Evolutionary conservation across 257 asterid species (phyloP), one percentile per base, ranked within the genome.

Genomic region (Solanum rostratum): DNA sequence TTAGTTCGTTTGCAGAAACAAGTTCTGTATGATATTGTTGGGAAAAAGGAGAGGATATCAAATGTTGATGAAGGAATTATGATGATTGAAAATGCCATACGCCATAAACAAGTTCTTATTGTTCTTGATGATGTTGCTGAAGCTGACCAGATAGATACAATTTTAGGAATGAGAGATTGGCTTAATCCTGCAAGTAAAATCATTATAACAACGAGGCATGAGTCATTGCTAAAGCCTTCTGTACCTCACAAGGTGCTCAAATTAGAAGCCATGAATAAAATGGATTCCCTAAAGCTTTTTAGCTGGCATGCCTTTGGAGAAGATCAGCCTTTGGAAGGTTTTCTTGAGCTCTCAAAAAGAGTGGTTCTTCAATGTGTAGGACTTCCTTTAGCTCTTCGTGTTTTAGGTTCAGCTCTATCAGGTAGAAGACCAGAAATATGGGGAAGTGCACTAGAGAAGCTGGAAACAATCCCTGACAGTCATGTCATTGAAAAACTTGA

Each of bases 121-220:
- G 87, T 87, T 55, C 78, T 87, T 13, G 89, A 87, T 80, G 85
- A 84, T 41, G 54, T 87, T 65, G 88, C 83, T 60, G 79, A 86
- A 14, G 70, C 69, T 43, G 86, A 86, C 20, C 88, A 83, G 69
- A 76, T 86, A 53, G 50, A 86, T 30, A 65, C 29, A 5, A 6
- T 86, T 24, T 30, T 83, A 20, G 88, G 88, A 24, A 83, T 6
- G 45, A 55, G 59, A 83, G 68, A 85, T 60, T 50, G 82, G 60
- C 78, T 84, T 60, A 10, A 33, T 76, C 83, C 83, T 16, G 79
- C 84, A 55, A 84, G 86, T 43, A 84, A 60, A 84, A 76, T 84
- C 86, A 62, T 83, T 18, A 29, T 83, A 68, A 83, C 85, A 27
- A 83, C 85, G 20, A 83, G 85, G 55, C 16, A 83, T 46, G 66